phyloP scores from a whole-genome alignment of 768 basidiomycete species.

The Strobilomyces dryophilus region DNA sequence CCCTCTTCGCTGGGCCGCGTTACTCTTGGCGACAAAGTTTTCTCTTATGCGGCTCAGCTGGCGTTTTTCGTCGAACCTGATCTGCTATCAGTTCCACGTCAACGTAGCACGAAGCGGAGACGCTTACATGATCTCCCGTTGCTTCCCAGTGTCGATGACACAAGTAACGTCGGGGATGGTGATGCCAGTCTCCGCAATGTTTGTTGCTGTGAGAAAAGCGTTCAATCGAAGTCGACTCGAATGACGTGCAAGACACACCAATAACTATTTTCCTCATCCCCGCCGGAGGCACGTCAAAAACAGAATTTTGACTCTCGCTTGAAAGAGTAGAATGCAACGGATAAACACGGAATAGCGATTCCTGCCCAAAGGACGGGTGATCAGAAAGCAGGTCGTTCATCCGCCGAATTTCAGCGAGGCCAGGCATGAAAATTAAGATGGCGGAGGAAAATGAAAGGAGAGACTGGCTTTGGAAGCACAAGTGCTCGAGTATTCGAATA shows the following conservation, averaged over 20 bases:
- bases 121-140: conserved; percentile 85
- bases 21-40: conserved; percentile 87
- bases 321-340: conserved; percentile 92
- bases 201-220: conserved; percentile 54
- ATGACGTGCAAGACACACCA: conserved; percentile 41
- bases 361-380: conserved; percentile 66
- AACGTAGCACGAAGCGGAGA: conserved; percentile 2
- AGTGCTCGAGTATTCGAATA: conserved; percentile 70
- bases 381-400: conserved; percentile 77
- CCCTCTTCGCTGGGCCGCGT: conserved; percentile 85
- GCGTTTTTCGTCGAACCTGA: conserved; percentile 93
- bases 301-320: conserved; percentile 84
- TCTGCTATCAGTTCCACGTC: conserved; percentile 1
- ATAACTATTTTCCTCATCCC: conserved; percentile 93
- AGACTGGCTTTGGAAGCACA: conserved; percentile 66
- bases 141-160: conserved; percentile 92
- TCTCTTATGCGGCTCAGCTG: conserved; percentile 91
- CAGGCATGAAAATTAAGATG: conserved; percentile 90
- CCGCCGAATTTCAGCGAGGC: conserved; percentile 88
- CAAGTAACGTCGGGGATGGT: conserved; percentile 98
- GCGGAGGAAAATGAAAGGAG: conserved; percentile 67
- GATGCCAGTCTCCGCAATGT: conserved; percentile 95
- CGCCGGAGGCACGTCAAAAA: conserved; percentile 81
- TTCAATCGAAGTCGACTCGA: not conserved
- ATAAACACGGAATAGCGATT: conserved; percentile 65